A percentile compares a stretch with the other conserved stretches of the same genome.
Conservation (phyloP, 108 stramenopile genomes). For the Pseudonitzschia multistriata region DNA sequence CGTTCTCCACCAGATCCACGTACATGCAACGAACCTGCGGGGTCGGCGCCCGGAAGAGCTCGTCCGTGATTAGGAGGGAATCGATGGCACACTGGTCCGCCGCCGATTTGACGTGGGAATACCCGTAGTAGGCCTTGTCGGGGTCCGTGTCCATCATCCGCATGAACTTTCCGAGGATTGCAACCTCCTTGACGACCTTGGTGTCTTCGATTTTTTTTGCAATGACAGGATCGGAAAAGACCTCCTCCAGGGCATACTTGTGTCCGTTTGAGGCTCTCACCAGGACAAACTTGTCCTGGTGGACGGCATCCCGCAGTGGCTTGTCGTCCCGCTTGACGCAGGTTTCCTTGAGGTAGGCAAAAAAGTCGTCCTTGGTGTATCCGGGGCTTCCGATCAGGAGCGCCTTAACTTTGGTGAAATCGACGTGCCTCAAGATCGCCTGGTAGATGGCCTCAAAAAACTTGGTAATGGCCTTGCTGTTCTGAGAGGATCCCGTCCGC, state of each 20-base stretch:
- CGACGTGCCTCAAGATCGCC: conserved; percentile 83
- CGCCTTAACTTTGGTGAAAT: conserved; percentile 87
- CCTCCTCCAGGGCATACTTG: conserved; percentile 94
- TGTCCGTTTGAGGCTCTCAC: conserved; percentile 92
- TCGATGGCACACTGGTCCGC: conserved; percentile 90
- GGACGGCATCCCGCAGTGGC: conserved; percentile 63
- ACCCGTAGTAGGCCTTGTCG: conserved; percentile 94
- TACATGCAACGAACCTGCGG: conserved; percentile 70
- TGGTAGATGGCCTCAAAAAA: conserved; percentile 95
- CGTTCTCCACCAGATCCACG: conserved; percentile 86
- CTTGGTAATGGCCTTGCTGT: conserved; percentile 83
- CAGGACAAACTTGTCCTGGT: conserved; percentile 91
- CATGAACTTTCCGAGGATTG: conserved; percentile 87
- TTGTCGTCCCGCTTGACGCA: conserved; percentile 81
- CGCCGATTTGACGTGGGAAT: conserved; percentile 75
- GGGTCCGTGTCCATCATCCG: conserved; percentile 87
- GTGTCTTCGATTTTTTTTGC: conserved; percentile 81
- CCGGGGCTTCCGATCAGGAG: conserved; percentile 90
- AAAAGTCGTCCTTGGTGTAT: conserved; percentile 94
- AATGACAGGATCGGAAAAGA: conserved; percentile 85
- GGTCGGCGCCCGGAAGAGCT: conserved; percentile 81
- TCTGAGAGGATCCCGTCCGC: conserved; percentile 77
- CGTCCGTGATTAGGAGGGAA: conserved; percentile 89
- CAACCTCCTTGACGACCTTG: conserved; percentile 90
- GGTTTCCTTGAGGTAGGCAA: conserved; percentile 73